Evolutionary conservation across 2,329 filamentous ascomycete species (phyloP), one percentile per base, ranked within the genome.

Genomic region (Catunica adiposa): DNA sequence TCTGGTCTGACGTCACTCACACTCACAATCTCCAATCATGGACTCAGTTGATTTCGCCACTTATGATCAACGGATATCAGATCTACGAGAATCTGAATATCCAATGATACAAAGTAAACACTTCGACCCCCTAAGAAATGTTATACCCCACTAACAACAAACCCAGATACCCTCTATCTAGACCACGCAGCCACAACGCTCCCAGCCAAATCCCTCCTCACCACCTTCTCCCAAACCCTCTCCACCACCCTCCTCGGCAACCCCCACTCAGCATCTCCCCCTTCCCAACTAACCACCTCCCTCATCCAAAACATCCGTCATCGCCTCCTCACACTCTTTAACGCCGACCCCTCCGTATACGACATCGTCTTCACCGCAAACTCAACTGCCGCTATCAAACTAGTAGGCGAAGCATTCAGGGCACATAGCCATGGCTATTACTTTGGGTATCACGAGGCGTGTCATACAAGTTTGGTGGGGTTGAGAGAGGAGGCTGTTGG

Each of bases 391-490:
- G 78, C 73, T n/a, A 74, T 81, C 61, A 82, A 82, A 63, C 67
- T 82, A 6, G 76, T 82, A 14, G 73, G 72, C 46, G 79, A 81
- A 51, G 71, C 71, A 34, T 77, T 82, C 61, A 69, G 72, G 26
- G 76, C 78, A 60, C 67, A 77, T 25, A 64, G 70, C 44, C 63
- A 68, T 50, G 62, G 67, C 17, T 79, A 80, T 63, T 75, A 74
- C 69, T 82, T 79, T 62, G 75, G 74, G 15, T 80, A 80, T 60
- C 79, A 83, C 64, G 71, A 72, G 56, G 79, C 82, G 61, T 70
- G 75, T 1, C 79, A 82, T 63, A 83, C 78, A 9, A 81, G 77
- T 61, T 66, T 82, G 22, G 75, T 92, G 26, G 86, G 87, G 0
- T 76, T 85, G 9, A 74, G 86, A 54, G 80, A 87, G 2, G 67